A percentile compares a stretch with the other conserved stretches of the same genome.
Evolutionary conservation across 129 eudicot species (phyloP).

Genomic region (Erigeron canadensis): DNA sequence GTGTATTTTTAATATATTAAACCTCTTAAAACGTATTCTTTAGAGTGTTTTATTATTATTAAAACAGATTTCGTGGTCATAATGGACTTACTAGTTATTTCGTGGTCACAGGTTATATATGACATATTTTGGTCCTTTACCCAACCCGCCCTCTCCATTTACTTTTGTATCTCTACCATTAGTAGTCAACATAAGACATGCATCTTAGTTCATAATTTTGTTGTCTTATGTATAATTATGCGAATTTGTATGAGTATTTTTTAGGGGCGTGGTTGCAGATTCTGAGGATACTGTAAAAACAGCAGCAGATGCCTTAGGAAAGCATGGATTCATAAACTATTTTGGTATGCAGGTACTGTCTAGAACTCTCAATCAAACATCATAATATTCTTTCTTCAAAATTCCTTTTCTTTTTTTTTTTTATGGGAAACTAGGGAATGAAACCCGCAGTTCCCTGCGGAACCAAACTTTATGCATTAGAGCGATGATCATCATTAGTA

Average conservation of each 20-base stretch:
- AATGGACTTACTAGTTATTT: too few relatives aligned
- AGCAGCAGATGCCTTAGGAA: constrained; percentile 78
- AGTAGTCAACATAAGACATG: neutral
- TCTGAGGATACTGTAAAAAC: constrained; percentile 73
- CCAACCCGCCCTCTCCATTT: neutral
- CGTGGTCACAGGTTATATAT: too few relatives aligned
- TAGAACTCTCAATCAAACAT: neutral
- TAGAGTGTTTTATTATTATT: neutral
- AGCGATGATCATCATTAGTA: neutral
- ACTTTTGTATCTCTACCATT: neutral
- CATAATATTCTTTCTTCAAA: constrained; percentile 6
- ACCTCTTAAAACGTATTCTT: neutral
- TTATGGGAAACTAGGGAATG: too few relatives aligned
- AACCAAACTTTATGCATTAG: neutral
- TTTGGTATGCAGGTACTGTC: constrained; percentile 82
- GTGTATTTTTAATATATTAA: neutral
- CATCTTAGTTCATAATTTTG: neutral
- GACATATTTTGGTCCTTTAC: neutral
- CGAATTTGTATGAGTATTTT: constrained; percentile 21
- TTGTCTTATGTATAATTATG: neutral
- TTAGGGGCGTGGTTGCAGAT: constrained; percentile 79
- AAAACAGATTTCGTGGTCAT: neutral
- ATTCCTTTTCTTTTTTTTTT: neutral
- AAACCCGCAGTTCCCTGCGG: too few relatives aligned
- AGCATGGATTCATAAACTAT: constrained; percentile 80